These are phyloP conservation scores for Globisporangium spinosum DNA, from an alignment of 352 stramenopile species.

Conservation along the genomic window DNA sequence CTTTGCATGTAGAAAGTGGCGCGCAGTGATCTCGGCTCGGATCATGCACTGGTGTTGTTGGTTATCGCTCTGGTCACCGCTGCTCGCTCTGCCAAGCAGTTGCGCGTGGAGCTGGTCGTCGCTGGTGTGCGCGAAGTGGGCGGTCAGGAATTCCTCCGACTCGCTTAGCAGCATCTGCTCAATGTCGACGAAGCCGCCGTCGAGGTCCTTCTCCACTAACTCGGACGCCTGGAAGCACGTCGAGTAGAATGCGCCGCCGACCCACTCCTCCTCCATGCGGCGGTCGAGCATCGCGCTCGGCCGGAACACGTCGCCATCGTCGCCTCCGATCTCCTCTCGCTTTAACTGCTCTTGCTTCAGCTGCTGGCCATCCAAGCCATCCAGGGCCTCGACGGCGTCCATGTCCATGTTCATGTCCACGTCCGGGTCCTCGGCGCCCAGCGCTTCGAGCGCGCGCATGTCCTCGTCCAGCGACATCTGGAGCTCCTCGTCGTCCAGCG, in stretches of 20 bases:
- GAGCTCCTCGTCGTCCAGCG: constrained; percentile 16
- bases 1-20: constrained; percentile 13
- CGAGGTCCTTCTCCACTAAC: constrained; percentile 23
- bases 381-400: constrained; percentile 9
- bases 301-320: constrained; percentile 43
- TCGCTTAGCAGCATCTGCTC: constrained; percentile 60
- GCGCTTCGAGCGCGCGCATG: constrained; percentile 18
- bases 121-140: constrained; percentile 15
- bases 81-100: neutral
- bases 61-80: constrained; percentile 13
- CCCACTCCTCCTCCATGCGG: constrained; percentile 43
- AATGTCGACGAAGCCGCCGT: constrained; percentile 43
- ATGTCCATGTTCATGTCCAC: constrained; percentile 6
- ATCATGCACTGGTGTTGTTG: constrained; percentile 22
- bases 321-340: neutral
- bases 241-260: constrained; percentile 28
- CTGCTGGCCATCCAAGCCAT: constrained; percentile 3
- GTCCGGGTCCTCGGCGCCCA: constrained; percentile 7
- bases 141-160: constrained; percentile 33
- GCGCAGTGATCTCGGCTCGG: constrained; percentile 17
- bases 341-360: neutral
- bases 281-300: constrained; percentile 60
- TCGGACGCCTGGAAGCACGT: constrained; percentile 30
- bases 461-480: constrained; percentile 17
- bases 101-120: constrained; percentile 8